Evolutionary conservation across 768 basidiomycete species (phyloP), one percentile per base, ranked within the genome.

Genomic region (Amanita rimosa): DNA sequence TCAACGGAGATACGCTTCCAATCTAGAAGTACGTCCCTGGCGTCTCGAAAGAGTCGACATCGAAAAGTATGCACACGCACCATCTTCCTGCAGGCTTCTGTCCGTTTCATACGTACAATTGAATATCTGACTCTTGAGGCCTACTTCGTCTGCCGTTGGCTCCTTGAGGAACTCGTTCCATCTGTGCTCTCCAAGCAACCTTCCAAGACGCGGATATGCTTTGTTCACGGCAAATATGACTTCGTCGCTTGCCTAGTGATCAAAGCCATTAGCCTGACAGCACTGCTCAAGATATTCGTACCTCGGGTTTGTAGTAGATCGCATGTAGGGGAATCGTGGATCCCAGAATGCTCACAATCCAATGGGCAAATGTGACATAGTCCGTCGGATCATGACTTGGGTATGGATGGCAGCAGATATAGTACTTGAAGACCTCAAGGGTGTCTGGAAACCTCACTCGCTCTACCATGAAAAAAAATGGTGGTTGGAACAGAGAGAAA

Each of bases 1-100:
- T 69, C 61, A 34, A 74, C 65, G 29, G 67, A 58, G 38, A 75
- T 65, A 7, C 66, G 57, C 51, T 75, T 76, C 77, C 77, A 79
- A 7, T 76, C 76, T 75, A 24, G 3, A 24, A 24, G n/a, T 24
- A 9, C 44, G 36, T 22, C 19, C 31, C 13, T n/a, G 26, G 26
- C 19, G 10, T 38, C 34, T 21, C 26, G 27, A 48, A 21, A 44
- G 8, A 11, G 26, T 3, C 6, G 36, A 39, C 21, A 46, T 17
- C 14, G 8, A 16, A 24, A 7, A 24, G 17, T 22, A n/a, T 46
- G 11, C 7, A 47, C 14, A 53, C 72, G 27, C 45, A 73, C 75
- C 76, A 43, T 74, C 73, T 57, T 77, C 76, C 57, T 73, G 68
- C 3, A 68, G 69, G 13, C 64, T 66, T 5, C 73, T 64, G n/a